Evolutionary conservation across 2,329 filamentous ascomycete genomes (phyloP).

Genomic region (Macroventuria anomochaeta): DNA sequence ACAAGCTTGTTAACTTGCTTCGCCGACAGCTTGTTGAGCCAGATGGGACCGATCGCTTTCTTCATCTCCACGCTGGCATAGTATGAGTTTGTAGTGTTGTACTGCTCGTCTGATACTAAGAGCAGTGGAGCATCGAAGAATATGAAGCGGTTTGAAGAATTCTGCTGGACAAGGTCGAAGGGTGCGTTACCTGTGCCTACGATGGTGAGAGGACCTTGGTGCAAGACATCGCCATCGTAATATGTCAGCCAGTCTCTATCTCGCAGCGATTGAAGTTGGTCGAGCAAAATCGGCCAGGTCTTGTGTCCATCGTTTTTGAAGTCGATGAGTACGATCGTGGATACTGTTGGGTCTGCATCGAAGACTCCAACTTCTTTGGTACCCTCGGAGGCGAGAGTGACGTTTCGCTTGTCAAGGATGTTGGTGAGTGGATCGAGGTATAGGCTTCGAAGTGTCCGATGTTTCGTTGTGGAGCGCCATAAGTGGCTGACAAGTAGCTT

Average conservation of each 20-base stretch:
- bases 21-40: conserved; percentile 19
- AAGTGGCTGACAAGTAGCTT: conserved; percentile 42
- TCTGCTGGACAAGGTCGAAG: conserved; percentile 62
- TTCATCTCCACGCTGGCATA: conserved; percentile 34
- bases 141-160: conserved; percentile 63
- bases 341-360: conserved; percentile 46
- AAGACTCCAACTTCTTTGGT: conserved; percentile 58
- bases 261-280: conserved; percentile 65
- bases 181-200: conserved; percentile 71
- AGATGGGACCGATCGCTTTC: conserved; percentile 27
- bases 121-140: conserved; percentile 72
- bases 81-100: conserved; percentile 36
- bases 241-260: conserved; percentile 59
- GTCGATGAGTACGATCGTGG: conserved; percentile 70
- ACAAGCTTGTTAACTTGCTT: conserved; percentile 25
- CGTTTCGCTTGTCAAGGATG: conserved; percentile 44
- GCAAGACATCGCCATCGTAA: conserved; percentile 58
- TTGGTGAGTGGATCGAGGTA: conserved; percentile 51
- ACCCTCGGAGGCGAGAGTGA: conserved; percentile 25
- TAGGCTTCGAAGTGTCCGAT: conserved; percentile 35
- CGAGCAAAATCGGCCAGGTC: conserved; percentile 61
- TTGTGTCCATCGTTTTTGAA: conserved; percentile 65
- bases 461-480: conserved; percentile 23
- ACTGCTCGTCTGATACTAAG: conserved; percentile 32
- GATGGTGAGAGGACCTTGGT: conserved; percentile 67